Conservation (phyloP, 495 filamentous ascomycete genomes). For the Entonaema liquescens region DNA sequence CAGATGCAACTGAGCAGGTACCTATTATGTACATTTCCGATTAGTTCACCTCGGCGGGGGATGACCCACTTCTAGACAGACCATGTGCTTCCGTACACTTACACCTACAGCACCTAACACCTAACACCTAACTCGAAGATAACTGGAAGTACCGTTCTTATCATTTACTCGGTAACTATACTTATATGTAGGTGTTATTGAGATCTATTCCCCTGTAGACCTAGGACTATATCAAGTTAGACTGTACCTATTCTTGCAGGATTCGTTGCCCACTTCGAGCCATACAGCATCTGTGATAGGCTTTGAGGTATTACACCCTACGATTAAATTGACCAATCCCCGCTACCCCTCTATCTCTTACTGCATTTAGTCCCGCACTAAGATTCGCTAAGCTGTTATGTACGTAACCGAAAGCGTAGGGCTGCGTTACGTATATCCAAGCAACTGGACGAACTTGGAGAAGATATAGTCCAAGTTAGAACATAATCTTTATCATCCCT, state of each 20-base stretch:
- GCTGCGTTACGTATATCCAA: conserved; percentile 34
- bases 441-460: conserved; percentile 19
- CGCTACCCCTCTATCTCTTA: conserved; percentile 7
- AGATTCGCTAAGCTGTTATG: conserved; percentile 18
- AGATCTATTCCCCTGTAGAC: conserved; percentile 22
- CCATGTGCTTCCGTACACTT: too few species aligned
- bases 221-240: conserved; percentile 23
- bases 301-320: conserved; percentile 1
- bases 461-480: neutral
- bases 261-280: conserved; percentile 31
- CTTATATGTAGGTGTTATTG: too few species aligned
- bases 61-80: neutral
- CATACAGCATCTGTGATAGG: conserved; percentile 27
- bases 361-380: conserved; percentile 15
- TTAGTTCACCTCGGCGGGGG: conserved; percentile 35
- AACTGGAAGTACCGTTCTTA: conserved; percentile 13
- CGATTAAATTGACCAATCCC: neutral
- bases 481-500: neutral
- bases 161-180: conserved; percentile 13
- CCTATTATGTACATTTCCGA: conserved; percentile 10
- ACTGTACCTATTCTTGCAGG: conserved; percentile 26
- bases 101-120: too few species aligned
- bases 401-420: conserved; percentile 42
- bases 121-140: neutral
- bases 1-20: conserved; percentile 12